These are phyloP conservation scores for Aspergillus viridinutans DNA, from an alignment of 2,329 filamentous ascomycete species.

Conservation along the genomic window DNA sequence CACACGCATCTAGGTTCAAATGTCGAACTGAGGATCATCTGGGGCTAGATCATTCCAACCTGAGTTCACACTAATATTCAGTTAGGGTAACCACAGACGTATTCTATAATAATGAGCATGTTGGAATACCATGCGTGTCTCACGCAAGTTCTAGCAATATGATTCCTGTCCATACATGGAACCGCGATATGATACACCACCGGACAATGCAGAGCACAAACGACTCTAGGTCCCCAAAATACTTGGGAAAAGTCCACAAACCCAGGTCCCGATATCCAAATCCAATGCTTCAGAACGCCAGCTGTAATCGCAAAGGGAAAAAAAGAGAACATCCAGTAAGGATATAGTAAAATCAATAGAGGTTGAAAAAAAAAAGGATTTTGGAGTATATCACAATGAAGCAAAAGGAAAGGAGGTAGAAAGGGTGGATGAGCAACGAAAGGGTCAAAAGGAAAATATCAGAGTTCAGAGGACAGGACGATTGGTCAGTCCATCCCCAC, in stretches of 20 bases:
- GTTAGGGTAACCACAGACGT: too few relatives aligned
- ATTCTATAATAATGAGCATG: neutral
- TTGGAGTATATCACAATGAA: conserved; percentile 22
- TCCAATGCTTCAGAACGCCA: conserved; percentile 35
- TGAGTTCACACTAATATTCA: neutral
- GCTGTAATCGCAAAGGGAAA: conserved; percentile 14
- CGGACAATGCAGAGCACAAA: conserved; percentile 11
- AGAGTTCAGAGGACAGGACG: conserved; percentile 17
- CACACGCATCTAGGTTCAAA: too few relatives aligned
- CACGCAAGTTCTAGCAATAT: conserved; percentile 17
- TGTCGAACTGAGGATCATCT: too few relatives aligned
- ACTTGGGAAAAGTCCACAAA: conserved; percentile 16
- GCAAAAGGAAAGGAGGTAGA: conserved; percentile 5
- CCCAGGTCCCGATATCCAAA: conserved; percentile 29
- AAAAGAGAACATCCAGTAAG: conserved; percentile 14
- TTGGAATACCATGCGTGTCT: conserved; percentile 4
- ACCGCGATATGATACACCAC: conserved; percentile 11
- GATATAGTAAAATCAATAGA: conserved; percentile 1
- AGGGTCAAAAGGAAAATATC: conserved; percentile 12
- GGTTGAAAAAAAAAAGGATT: conserved; percentile 8
- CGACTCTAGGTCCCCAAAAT: conserved; percentile 6
- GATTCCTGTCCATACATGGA: conserved; percentile 14
- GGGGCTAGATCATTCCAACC: neutral
- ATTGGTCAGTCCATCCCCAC: conserved; percentile 24
- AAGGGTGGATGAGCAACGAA: conserved; percentile 11